A percentile compares a stretch with the other conserved stretches of the same genome.
phyloP scores from a whole-genome alignment of 2,329 filamentous ascomycete species.

The Xylariaceae sp. region DNA sequence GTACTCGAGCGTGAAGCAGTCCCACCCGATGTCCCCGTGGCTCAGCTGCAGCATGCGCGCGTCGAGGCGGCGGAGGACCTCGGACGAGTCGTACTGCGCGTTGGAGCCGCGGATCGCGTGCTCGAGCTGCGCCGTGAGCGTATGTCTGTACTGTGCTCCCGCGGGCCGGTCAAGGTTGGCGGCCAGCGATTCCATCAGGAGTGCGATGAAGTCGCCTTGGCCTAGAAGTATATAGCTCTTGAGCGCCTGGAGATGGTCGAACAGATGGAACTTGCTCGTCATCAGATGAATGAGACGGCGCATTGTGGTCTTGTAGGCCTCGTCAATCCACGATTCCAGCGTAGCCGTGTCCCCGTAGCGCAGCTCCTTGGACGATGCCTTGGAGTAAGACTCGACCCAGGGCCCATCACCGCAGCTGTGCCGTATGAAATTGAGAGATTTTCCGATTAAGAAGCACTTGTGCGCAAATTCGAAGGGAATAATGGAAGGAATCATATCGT shows the following conservation, averaged over 20 bases:
- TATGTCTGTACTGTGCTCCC: constrained; percentile 95
- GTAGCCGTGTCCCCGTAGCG: constrained; percentile 89
- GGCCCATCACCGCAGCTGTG: constrained; percentile 88
- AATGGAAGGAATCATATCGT: constrained; percentile 84
- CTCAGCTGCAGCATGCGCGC: constrained; percentile 97
- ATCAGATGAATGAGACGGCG: constrained; percentile 87
- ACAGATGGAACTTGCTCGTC: constrained; percentile 90
- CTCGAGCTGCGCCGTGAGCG: constrained; percentile 92
- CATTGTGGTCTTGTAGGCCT: constrained; percentile 98
- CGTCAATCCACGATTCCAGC: constrained; percentile 86
- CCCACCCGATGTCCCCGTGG: constrained; percentile 96
- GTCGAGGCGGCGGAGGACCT: constrained; percentile 85
- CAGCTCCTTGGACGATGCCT: constrained; percentile 83
- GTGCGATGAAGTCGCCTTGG: constrained; percentile 92
- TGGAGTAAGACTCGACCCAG: constrained; percentile 95
- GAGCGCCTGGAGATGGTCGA: constrained; percentile 82
- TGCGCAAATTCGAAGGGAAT: constrained; percentile 90
- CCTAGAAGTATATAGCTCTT: constrained; percentile 94
- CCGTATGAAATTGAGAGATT: constrained; percentile 95
- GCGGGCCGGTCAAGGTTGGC: constrained; percentile 90
- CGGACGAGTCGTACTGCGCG: constrained; percentile 87
- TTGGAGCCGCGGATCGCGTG: constrained; percentile 96
- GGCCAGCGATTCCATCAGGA: constrained; percentile 93
- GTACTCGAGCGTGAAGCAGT: constrained; percentile 97
- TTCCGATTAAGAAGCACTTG: constrained; percentile 95